phyloP scores from a whole-genome alignment of 2,329 filamentous ascomycete species.

The Penicillium crustosum region DNA sequence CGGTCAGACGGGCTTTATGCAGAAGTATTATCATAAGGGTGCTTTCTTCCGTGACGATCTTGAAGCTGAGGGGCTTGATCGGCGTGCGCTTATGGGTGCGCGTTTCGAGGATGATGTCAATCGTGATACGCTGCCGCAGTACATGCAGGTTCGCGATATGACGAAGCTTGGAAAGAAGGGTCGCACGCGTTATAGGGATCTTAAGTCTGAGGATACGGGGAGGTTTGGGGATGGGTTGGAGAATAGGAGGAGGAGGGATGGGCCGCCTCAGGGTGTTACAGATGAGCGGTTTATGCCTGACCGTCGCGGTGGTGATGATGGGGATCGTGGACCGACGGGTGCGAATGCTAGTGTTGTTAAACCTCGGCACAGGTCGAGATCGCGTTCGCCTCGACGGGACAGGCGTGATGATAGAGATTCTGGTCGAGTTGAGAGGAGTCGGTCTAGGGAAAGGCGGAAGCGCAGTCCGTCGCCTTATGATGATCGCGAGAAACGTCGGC shows the following conservation, averaged over 20 bases:
- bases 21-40: conserved; percentile 95
- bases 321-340: conserved; percentile 41
- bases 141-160: conserved; percentile 90
- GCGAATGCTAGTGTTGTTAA: conserved; percentile 48
- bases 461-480: conserved; percentile 45
- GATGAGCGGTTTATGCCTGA: conserved; percentile 52
- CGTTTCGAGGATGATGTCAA: conserved; percentile 83
- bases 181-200: conserved; percentile 82
- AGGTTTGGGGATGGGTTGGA: conserved; percentile 61
- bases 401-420: conserved; percentile 39
- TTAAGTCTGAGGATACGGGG: conserved; percentile 87
- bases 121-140: conserved; percentile 80
- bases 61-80: conserved; percentile 70
- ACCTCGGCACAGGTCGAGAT: conserved; percentile 37
- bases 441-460: conserved; percentile 47
- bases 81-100: conserved; percentile 82
- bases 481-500: conserved; percentile 44
- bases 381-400: conserved; percentile 52
- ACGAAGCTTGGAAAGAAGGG: conserved; percentile 92
- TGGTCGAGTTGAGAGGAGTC: conserved; percentile 45
- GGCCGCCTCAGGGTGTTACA: conserved; percentile 39
- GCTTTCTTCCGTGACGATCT: conserved; percentile 89
- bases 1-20: conserved; percentile 85
- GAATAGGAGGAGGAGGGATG: conserved; percentile 31
- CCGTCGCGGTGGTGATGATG: conserved; percentile 33